phyloP scores from a whole-genome alignment of 768 basidiomycete genomes.

The Kwoniella sp. region DNA sequence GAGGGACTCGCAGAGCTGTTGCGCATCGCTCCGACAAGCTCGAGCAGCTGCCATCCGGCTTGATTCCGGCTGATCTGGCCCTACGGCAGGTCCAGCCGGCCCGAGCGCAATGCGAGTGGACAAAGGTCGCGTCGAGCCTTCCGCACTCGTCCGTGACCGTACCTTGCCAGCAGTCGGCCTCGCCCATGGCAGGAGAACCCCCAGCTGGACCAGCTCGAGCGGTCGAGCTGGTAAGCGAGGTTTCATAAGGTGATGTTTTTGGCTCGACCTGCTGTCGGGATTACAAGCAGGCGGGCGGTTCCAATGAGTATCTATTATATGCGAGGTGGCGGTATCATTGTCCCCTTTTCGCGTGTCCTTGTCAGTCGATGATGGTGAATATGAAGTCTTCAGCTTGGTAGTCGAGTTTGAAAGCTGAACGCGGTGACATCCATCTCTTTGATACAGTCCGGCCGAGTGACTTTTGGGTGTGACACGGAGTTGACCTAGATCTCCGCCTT shows the following conservation, averaged over 20 bases:
- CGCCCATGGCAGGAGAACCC: slow-evolving; percentile 11
- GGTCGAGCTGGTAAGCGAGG: slow-evolving; percentile 11
- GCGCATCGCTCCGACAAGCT: too few relatives aligned
- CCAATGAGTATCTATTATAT: too few relatives aligned
- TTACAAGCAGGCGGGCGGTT: neutral
- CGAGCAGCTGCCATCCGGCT: too few relatives aligned
- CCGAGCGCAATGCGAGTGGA: neutral
- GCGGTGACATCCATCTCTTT: neutral
- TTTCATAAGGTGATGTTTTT: neutral
- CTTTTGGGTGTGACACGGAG: neutral
- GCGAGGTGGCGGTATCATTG: too few relatives aligned
- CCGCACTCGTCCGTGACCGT: too few relatives aligned
- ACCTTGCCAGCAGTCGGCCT: too few relatives aligned
- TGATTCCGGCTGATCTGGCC: too few relatives aligned
- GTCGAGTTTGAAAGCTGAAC: neutral
- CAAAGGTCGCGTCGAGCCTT: too few relatives aligned
- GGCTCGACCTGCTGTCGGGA: neutral
- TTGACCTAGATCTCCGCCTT: too few relatives aligned
- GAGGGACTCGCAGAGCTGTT: neutral
- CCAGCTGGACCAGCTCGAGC: slow-evolving; percentile 4
- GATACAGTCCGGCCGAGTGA: neutral
- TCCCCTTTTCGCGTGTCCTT: too few relatives aligned
- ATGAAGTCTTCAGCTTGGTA: neutral
- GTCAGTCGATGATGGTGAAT: too few relatives aligned
- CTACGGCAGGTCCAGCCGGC: too few relatives aligned